phyloP scores from a whole-genome alignment of 1,284 basidiomycete genomes.

The Ustilago trichophora region DNA sequence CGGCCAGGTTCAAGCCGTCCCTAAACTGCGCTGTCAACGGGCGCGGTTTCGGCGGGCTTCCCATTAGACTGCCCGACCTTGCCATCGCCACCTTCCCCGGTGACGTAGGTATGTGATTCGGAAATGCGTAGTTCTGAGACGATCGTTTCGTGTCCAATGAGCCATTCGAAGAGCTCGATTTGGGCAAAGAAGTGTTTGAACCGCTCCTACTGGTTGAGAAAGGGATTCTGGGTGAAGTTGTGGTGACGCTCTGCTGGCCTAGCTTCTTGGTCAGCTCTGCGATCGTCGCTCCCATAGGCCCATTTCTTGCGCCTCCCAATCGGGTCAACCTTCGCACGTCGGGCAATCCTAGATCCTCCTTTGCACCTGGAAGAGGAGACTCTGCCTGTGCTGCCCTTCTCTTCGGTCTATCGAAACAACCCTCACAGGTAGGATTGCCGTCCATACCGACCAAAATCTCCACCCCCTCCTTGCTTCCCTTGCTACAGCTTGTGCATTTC shows the following conservation, averaged over 20 bases:
- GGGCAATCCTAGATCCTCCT: background rate
- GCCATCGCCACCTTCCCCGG: slow-evolving; percentile 11
- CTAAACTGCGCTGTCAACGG: slow-evolving; percentile 52
- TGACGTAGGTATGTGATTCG: no score
- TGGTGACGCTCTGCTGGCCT: slow-evolving; percentile 15
- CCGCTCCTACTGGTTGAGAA: slow-evolving; percentile 6
- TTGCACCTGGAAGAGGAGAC: background rate
- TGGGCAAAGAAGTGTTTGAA: slow-evolving; percentile 7
- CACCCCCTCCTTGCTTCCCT: slow-evolving; percentile 13
- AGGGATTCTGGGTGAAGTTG: slow-evolving; percentile 3
- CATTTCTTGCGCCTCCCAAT: slow-evolving; percentile 7
- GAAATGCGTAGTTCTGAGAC: no score
- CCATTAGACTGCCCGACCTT: slow-evolving; percentile 27
- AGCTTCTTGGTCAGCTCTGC: slow-evolving; percentile 53
- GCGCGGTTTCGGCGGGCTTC: slow-evolving; percentile 45
- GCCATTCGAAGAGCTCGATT: background rate
- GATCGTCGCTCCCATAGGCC: slow-evolving; percentile 53
- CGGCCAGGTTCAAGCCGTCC: slow-evolving; percentile 44
- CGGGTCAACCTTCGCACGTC: slow-evolving; percentile 24
- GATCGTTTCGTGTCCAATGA: slow-evolving; percentile 5
- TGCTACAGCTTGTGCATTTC: slow-evolving; percentile 45
- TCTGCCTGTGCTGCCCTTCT: background rate
- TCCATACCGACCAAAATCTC: slow-evolving; percentile 56
- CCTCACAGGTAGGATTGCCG: slow-evolving; percentile 49
- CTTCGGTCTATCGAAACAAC: slow-evolving; percentile 44